Evolutionary conservation across 1,284 basidiomycete species (phyloP).

Genomic region (Boletellus dicymbophilus): DNA sequence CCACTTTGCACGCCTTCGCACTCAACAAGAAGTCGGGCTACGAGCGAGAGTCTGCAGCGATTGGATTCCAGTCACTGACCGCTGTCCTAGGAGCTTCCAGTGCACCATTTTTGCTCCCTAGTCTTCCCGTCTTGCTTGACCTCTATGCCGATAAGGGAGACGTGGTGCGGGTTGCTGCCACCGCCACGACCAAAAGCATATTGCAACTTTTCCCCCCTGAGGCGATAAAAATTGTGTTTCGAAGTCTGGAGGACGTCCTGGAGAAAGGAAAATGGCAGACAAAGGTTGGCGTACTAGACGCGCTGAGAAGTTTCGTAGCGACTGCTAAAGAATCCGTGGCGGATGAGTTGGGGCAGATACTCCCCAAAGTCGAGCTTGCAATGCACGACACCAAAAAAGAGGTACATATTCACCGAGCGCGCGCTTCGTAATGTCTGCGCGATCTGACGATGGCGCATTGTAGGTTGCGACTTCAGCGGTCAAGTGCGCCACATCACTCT

Average conservation of each 20-base stretch:
- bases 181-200: conserved; percentile 83
- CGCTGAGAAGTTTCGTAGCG: conserved; percentile 74
- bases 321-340: conserved; percentile 83
- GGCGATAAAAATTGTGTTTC: conserved; percentile 76
- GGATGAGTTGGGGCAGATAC: conserved; percentile 77
- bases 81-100: conserved; percentile 72
- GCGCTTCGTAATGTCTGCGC: background rate
- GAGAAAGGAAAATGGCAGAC: conserved; percentile 93
- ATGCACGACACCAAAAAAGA: conserved; percentile 99
- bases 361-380: conserved; percentile 87
- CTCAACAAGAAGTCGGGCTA: conserved; percentile 90
- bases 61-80: conserved; percentile 82
- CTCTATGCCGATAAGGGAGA: conserved; percentile 96
- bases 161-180: conserved; percentile 84
- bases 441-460: conserved; percentile 12
- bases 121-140: conserved; percentile 81
- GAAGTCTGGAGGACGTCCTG: conserved; percentile 71
- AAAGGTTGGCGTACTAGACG: conserved; percentile 93
- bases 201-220: conserved; percentile 87
- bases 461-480: conserved; percentile 90
- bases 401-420: conserved; percentile 47
- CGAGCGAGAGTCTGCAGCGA: conserved; percentile 90
- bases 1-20: conserved; percentile 71
- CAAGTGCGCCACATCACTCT: conserved; percentile 94
- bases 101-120: conserved; percentile 83